Conservation (phyloP, 2,329 filamentous ascomycete genomes). For the Hypoxylon sp. region DNA sequence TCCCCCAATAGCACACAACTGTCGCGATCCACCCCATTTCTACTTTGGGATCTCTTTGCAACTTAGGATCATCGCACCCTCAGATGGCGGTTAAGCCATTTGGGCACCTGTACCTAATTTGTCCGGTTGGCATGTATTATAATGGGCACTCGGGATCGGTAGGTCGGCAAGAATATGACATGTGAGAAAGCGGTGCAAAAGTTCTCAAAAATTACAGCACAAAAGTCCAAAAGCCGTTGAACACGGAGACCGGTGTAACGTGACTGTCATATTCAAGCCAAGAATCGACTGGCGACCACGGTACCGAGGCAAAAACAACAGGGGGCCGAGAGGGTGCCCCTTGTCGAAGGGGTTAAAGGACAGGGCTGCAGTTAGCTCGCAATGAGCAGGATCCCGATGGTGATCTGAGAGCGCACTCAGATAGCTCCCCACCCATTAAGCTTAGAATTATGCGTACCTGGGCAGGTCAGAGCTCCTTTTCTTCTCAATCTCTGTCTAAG, state of each 20-base stretch:
- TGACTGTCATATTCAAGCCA: slow-evolving; percentile 13
- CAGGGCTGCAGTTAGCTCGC: slow-evolving; percentile 25
- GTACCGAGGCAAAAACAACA: not conserved
- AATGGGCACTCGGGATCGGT: too few relatives aligned
- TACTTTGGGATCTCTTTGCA: not conserved
- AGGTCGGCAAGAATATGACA: too few relatives aligned
- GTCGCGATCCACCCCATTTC: not conserved
- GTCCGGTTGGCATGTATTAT: not conserved
- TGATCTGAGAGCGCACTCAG: slow-evolving; percentile 19
- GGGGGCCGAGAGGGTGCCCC: not conserved
- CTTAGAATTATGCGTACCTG: slow-evolving; percentile 10
- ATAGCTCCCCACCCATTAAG: slow-evolving; percentile 20
- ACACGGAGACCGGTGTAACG: slow-evolving; percentile 19
- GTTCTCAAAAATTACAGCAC: too few relatives aligned
- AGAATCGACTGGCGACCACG: slow-evolving; percentile 13
- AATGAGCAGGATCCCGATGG: slow-evolving; percentile 9
- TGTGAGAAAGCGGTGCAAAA: not conserved
- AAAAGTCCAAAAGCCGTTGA: slow-evolving; percentile 11
- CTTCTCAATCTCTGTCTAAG: not conserved
- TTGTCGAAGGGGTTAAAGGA: not conserved
- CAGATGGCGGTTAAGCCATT: not conserved
- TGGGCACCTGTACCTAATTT: not conserved
- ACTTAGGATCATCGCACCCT: not conserved
- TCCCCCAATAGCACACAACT: not conserved
- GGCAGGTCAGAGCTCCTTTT: not conserved